A percentile compares a stretch with the other conserved stretches of the same genome.
These are phyloP conservation scores for Trichosporon ovoides DNA, from an alignment of 1,284 basidiomycete genomes.

Conservation along the genomic window DNA sequence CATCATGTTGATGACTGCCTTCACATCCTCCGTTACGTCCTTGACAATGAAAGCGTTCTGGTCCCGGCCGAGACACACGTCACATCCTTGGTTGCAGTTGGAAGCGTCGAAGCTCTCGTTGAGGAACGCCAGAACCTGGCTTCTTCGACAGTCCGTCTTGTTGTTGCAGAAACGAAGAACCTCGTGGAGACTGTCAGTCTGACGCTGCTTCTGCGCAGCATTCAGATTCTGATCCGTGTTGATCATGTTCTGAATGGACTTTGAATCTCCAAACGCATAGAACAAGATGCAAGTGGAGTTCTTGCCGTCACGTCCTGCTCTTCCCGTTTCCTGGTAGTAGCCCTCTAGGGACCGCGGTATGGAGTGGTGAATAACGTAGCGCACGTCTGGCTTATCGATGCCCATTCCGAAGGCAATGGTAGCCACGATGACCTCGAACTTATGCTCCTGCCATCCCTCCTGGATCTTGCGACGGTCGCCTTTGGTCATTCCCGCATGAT, in stretches of 20 bases:
- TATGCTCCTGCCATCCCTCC: conserved; percentile 67
- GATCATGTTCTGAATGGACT: conserved; percentile 56
- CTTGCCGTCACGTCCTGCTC: conserved; percentile 72
- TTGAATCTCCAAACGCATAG: conserved; percentile 56
- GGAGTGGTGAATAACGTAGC: conserved; percentile 68
- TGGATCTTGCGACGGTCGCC: conserved; percentile 64
- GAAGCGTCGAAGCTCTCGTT: conserved; percentile 46
- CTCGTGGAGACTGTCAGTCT: conserved; percentile 56
- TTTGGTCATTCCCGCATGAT: conserved; percentile 72
- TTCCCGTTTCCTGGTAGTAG: conserved; percentile 79
- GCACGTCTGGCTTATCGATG: conserved; percentile 76
- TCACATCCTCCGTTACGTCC: conserved; percentile 40
- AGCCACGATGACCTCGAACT: conserved; percentile 79
- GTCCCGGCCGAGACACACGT: conserved; percentile 43
- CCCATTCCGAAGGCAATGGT: conserved; percentile 98
- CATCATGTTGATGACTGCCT: conserved; percentile 36
- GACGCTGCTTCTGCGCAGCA: conserved; percentile 57
- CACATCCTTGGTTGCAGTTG: conserved; percentile 45
- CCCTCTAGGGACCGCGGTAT: conserved; percentile 66
- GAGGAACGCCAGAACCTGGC: conserved; percentile 62
- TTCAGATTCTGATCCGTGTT: conserved; percentile 52
- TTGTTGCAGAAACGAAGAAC: conserved; percentile 74
- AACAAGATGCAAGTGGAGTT: conserved; percentile 61
- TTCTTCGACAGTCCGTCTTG: conserved; percentile 77
- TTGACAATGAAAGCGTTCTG: conserved; percentile 27